phyloP scores from a whole-genome alignment of 2,329 filamentous ascomycete species.

The Fonsecaea pugnacius region DNA sequence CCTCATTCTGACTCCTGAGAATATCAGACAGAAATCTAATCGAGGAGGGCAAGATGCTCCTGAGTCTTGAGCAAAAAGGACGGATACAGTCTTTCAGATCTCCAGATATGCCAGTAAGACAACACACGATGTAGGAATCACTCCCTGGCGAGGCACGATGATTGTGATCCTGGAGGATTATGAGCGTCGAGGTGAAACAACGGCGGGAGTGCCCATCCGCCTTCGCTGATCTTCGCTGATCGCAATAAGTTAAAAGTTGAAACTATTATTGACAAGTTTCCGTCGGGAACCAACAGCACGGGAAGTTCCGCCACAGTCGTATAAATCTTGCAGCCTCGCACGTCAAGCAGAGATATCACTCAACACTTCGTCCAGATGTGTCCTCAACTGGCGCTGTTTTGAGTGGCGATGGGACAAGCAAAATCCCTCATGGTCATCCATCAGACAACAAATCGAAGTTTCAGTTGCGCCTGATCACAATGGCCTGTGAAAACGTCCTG shows the following conservation, averaged over 20 bases:
- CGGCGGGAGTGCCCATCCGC: slow-evolving; percentile 44
- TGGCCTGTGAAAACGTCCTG: slow-evolving; percentile 47
- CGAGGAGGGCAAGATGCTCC: background rate
- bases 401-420: slow-evolving; percentile 51
- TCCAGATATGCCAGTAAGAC: too few species aligned
- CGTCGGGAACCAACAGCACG: slow-evolving; percentile 30
- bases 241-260: slow-evolving; percentile 44
- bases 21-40: background rate
- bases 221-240: slow-evolving; percentile 42
- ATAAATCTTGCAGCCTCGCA: slow-evolving; percentile 44
- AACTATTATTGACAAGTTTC: slow-evolving; percentile 39
- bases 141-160: slow-evolving; percentile 39
- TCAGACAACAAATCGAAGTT: slow-evolving; percentile 44
- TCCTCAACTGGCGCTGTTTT: slow-evolving; percentile 48
- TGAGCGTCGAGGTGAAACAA: slow-evolving; percentile 48
- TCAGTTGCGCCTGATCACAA: slow-evolving; percentile 48
- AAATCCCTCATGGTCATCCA: slow-evolving; percentile 33
- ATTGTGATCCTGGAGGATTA: slow-evolving; percentile 49
- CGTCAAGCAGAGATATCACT: slow-evolving; percentile 43
- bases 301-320: slow-evolving; percentile 37
- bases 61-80: too few species aligned
- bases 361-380: slow-evolving; percentile 38
- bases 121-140: too few species aligned
- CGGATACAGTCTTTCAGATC: too few species aligned
- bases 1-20: background rate